Base-by-base conservation (phyloP, 208 protist species). In the Leishmania martiniquensis region DNA sequence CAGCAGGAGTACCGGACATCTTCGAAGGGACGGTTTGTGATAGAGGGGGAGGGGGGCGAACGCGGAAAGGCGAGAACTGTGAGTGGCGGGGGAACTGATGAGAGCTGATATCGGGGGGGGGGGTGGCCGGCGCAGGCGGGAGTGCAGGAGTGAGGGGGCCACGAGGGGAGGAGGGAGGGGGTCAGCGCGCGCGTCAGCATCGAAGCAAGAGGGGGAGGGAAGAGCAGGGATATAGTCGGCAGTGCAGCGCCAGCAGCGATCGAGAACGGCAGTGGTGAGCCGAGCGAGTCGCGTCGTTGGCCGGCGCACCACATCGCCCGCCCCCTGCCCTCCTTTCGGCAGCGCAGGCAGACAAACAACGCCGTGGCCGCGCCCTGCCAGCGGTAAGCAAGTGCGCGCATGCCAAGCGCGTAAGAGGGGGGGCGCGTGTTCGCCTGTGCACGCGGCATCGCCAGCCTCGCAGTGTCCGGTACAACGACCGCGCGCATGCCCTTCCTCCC, bases 1-100 rank as follows among this genome's bases (percentile, higher is more conserved):
- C 37, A 37, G 37, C 1, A 9, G 62, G 2, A n/a, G 10, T 13
- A 67, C 34, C 10, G 69, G 73, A 78, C 72, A 76, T 72, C 73
- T 75, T 83, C 15, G 67, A 47, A 62, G 59, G 22, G 42, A 66
- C 42, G 39, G 69, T 12, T 42, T 49, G 72, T 29, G n/a, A n/a
- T 60, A 49, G 47, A 52, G 47, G 34, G 59, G 54, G 42, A 39
- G 29, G n/a, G 32, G 55, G 59, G 17, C 49, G 17, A 70, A 71
- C 45, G 71, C 45, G 77, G 70, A 60, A 63, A 72, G 73, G 4
- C 45, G 72, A 63, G 69, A 76, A 72, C 71, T 81, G 77, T 72
- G 67, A 55, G 45, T 72, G 67, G 67, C 47, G 67, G 47, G 45
- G 42, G 45, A 45, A 68, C 63, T 15, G 63, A 68, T 34, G 39